A percentile compares a stretch with the other conserved stretches of the same genome.
phyloP scores from a whole-genome alignment of 2,329 filamentous ascomycete species.

The Cladosporium sp. region DNA sequence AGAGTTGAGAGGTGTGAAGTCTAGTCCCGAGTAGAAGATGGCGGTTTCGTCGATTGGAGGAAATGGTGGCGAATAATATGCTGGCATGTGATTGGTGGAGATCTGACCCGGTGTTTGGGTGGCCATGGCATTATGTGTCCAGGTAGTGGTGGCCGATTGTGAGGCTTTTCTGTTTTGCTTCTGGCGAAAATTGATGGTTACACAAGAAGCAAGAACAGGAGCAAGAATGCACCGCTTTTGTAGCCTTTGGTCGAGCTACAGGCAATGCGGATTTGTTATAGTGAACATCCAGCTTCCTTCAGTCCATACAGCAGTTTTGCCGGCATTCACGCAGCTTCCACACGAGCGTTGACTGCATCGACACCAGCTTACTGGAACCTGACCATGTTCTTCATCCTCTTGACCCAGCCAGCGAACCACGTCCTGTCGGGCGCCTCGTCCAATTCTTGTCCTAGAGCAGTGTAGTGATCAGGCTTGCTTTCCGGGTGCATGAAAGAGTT shows the following conservation, averaged over 20 bases:
- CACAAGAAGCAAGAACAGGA: not conserved
- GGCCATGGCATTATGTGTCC: not conserved
- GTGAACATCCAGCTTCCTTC: not conserved
- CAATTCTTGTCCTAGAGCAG: constrained; percentile 53
- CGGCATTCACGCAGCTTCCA: not conserved
- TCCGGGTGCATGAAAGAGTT: constrained; percentile 49
- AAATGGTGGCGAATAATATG: not conserved
- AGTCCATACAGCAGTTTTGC: not conserved
- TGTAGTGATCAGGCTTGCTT: constrained; percentile 55
- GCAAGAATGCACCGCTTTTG: not conserved
- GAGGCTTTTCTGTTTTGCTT: not conserved
- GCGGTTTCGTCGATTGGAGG: not conserved
- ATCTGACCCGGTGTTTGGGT: not conserved
- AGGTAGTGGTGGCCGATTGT: not conserved
- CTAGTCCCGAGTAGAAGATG: not conserved
- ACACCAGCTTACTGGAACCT: constrained; percentile 6
- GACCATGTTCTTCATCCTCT: constrained; percentile 38
- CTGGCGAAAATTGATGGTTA: not conserved
- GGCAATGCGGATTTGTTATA: not conserved
- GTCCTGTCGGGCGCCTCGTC: constrained; percentile 54
- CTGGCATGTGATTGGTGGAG: not conserved
- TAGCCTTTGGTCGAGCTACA: not conserved
- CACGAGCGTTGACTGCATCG: not conserved
- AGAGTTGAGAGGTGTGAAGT: not conserved
- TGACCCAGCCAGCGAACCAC: constrained; percentile 47